phyloP scores from a whole-genome alignment of 805 yeast genomes.

The Starmerella gropengiesseri region DNA sequence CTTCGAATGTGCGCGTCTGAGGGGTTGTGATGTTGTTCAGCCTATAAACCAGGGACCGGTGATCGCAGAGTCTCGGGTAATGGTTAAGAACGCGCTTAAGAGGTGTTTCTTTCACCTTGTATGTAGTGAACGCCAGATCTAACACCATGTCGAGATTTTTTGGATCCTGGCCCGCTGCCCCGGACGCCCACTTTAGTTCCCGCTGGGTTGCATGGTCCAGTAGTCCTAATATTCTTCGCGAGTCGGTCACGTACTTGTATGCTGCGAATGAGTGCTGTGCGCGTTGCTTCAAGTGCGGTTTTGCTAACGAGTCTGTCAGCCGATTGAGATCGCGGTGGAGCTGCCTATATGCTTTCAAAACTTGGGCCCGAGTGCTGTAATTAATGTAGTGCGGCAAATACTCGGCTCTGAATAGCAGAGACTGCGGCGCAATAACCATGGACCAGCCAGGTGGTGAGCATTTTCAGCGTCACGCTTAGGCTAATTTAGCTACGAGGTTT shows the following conservation, averaged over 20 bases:
- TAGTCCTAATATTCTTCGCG: constrained; percentile 5
- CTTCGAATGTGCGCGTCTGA: constrained; percentile 4
- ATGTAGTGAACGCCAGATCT: constrained; percentile 4
- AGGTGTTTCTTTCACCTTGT: constrained; percentile 11
- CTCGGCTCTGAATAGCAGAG: constrained; percentile 10
- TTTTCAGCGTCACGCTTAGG: too few relatives aligned
- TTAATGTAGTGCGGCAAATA: constrained; percentile 14
- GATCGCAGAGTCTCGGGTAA: constrained; percentile 6
- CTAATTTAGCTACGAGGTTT: too few relatives aligned
- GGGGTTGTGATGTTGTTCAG: constrained; percentile 13
- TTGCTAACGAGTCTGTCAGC: constrained; percentile 5
- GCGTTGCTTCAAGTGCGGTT: constrained; percentile 1
- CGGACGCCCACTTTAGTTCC: constrained; percentile 10
- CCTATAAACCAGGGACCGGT: constrained; percentile 4
- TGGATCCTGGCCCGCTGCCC: background rate
- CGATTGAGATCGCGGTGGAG: constrained; percentile 12
- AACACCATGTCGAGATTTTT: constrained; percentile 5
- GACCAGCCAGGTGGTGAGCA: background rate
- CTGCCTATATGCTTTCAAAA: constrained; percentile 7
- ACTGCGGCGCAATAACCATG: constrained; percentile 11
- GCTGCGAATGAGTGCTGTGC: constrained; percentile 15
- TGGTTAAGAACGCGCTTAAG: constrained; percentile 1
- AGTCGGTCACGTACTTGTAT: constrained; percentile 10
- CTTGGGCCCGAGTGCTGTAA: constrained; percentile 4
- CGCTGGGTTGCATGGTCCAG: constrained; percentile 7